Conservation (phyloP, 495 filamentous ascomycete genomes). For the Sphaerosporella brunnea region DNA sequence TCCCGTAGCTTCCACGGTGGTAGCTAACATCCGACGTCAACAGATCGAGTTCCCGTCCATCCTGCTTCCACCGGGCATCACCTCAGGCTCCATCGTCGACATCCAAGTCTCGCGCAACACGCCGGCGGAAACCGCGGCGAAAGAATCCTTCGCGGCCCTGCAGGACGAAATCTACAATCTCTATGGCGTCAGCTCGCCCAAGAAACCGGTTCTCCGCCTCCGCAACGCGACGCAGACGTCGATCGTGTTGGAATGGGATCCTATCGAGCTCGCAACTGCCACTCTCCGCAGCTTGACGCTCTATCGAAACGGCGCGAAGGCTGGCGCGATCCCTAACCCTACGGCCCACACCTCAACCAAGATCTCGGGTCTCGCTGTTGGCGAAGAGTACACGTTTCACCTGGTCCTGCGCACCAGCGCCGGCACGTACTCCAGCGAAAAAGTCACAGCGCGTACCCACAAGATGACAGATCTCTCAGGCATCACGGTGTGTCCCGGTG, state of each 20-base stretch:
- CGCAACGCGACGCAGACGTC: conserved; percentile 94
- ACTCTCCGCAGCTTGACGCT: conserved; percentile 73
- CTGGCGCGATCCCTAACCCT: conserved; percentile 77
- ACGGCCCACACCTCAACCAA: conserved; percentile 79
- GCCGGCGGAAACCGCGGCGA: conserved; percentile 51
- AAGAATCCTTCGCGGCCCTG: conserved; percentile 57
- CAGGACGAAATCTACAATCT: conserved; percentile 72
- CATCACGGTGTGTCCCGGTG: conserved; percentile 84
- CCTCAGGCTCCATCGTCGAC: conserved; percentile 90
- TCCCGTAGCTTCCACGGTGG: no score
- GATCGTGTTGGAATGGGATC: conserved; percentile 95
- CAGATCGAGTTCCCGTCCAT: conserved; percentile 99
- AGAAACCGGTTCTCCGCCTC: conserved; percentile 63
- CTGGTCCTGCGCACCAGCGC: conserved; percentile 77
- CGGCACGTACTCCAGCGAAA: conserved; percentile 70
- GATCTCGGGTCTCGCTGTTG: conserved; percentile 88
- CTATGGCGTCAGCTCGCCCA: conserved; percentile 69
- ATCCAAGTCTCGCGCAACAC: conserved; percentile 87
- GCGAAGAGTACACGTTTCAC: conserved; percentile 90
- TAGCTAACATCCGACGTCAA: neutral
- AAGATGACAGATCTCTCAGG: conserved; percentile 97
- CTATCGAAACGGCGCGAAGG: conserved; percentile 90
- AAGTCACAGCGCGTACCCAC: conserved; percentile 73
- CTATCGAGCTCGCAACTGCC: conserved; percentile 80
- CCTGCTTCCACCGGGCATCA: conserved; percentile 82